These are phyloP conservation scores for Schizonepeta tenuifolia DNA, from an alignment of 257 asterid species.

Conservation along the genomic window DNA sequence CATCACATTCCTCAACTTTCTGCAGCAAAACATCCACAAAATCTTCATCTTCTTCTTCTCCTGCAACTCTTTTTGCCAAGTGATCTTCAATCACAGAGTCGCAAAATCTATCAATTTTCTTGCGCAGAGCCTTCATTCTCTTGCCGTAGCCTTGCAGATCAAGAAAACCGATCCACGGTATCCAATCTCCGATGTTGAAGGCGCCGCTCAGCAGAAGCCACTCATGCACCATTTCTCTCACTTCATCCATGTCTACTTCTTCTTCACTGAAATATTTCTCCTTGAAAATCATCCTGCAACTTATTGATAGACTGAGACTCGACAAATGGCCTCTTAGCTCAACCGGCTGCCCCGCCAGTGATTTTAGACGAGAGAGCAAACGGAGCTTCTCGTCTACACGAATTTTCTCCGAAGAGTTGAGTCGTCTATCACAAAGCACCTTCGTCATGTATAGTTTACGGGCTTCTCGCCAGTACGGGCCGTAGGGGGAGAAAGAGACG, in stretches of 20 bases:
- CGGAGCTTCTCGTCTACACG: conserved; percentile 35
- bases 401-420: background rate
- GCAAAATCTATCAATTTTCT: conserved; percentile 41
- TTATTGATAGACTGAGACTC: background rate
- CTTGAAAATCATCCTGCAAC: background rate
- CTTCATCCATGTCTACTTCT: background rate
- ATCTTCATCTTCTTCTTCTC: conserved; percentile 23
- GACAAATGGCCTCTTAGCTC: conserved; percentile 32
- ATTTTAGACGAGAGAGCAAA: conserved; percentile 29
- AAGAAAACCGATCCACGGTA: conserved; percentile 43
- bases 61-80: background rate
- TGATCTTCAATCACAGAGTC: conserved; percentile 40
- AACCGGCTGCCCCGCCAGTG: conserved; percentile 36
- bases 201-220: background rate
- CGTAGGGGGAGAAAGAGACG: conserved; percentile 41
- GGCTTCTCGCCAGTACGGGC: conserved; percentile 33
- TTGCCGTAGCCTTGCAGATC: conserved; percentile 51
- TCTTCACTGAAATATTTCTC: background rate
- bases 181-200: background rate
- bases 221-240: background rate
- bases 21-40: conserved; percentile 32
- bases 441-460: conserved; percentile 34
- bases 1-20: conserved; percentile 38
- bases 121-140: conserved; percentile 43
- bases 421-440: conserved; percentile 7